Evolutionary conservation across 1,284 basidiomycete species (phyloP), one percentile per base, ranked within the genome.

Genomic region (Xerocomus cyaneibrunnescens): DNA sequence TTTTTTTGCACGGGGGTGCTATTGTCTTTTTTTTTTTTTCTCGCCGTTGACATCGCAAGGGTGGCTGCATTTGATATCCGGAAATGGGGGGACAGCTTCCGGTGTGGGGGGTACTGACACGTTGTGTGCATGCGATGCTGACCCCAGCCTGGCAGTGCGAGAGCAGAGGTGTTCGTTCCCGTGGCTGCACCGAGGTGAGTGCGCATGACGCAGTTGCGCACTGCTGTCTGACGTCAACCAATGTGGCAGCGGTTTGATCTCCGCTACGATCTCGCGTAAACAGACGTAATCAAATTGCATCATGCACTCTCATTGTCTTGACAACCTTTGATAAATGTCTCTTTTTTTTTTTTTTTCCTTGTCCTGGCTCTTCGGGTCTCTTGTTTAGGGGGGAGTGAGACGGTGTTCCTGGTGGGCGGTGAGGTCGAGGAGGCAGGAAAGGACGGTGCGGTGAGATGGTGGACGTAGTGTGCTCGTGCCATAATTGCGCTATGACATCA

Each of bases 81-180:
- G 35, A 48, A 52, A 48, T 36, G 48, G 52, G 57, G 42, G 9
- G 7, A 38, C 25, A 10, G 5, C n/a, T 43, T 14, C 28, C 27
- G 32, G 43, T 58, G 42, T 21, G 48, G 52, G 58, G 59, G 49
- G 38, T 31, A 12, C 0, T 21, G 25, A 51, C 63, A 59, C 50
- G 59, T 51, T 54, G 23, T 23, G 21, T 57, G 43, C 36, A 41
- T 41, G 56, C 28, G 51, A 54, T 16, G 50, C 65, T 64, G 47
- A 69, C 48, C 23, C 38, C 43, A 50, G 37, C 30, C 43, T n/a
- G 67, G 64, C 65, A 87, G 86, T 62, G 76, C 81, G 3, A 74
- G 79, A n/a, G 89, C 88, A 39, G 89, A 92, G 65, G 90, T 93
- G 21, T 93, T 93, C 71, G 76, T 83, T 58, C 90, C 91, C 37